Conservation (phyloP, 257 asterid species). For the Pogostemon cablin region DNA sequence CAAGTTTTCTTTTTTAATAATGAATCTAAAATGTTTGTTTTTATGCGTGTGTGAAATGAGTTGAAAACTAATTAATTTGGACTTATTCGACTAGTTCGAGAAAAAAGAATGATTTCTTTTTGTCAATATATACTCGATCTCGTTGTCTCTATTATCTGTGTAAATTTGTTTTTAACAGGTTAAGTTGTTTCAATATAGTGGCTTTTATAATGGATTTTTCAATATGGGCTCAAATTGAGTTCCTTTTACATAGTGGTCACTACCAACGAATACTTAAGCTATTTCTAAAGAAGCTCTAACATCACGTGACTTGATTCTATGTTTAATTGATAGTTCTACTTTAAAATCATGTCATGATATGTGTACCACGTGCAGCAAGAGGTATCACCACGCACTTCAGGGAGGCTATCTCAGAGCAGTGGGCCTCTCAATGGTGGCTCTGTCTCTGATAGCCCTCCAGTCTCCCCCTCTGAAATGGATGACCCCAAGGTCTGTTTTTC, state of each 20-base stretch:
- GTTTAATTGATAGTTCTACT: background rate
- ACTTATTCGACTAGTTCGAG: slow-evolving; percentile 12
- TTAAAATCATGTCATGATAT: background rate
- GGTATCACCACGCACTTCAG: slow-evolving; percentile 96
- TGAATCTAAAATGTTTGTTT: slow-evolving; percentile 1
- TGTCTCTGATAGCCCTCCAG: slow-evolving; percentile 93
- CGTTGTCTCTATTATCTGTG: slow-evolving; percentile 23
- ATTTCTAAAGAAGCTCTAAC: too few relatives aligned
- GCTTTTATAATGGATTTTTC: too few relatives aligned
- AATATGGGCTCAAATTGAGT: too few relatives aligned
- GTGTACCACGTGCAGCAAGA: slow-evolving; percentile 70
- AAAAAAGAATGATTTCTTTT: slow-evolving; percentile 29
- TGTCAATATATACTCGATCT: slow-evolving; percentile 41
- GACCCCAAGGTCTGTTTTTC: slow-evolving; percentile 66
- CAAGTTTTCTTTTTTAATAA: background rate
- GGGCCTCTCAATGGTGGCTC: slow-evolving; percentile 86
- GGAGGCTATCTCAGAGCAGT: slow-evolving; percentile 94
- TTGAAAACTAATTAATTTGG: slow-evolving; percentile 28
- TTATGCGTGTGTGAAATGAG: background rate
- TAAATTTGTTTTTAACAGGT: slow-evolving; percentile 13
- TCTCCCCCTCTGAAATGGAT: slow-evolving; percentile 85
- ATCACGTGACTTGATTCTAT: background rate
- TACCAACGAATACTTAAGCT: too few relatives aligned
- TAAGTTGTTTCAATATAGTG: slow-evolving; percentile 12
- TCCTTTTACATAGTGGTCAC: too few relatives aligned